Evolutionary conservation across 2,329 filamentous ascomycete genomes (phyloP).

Genomic region (Xylaria arbuscula): DNA sequence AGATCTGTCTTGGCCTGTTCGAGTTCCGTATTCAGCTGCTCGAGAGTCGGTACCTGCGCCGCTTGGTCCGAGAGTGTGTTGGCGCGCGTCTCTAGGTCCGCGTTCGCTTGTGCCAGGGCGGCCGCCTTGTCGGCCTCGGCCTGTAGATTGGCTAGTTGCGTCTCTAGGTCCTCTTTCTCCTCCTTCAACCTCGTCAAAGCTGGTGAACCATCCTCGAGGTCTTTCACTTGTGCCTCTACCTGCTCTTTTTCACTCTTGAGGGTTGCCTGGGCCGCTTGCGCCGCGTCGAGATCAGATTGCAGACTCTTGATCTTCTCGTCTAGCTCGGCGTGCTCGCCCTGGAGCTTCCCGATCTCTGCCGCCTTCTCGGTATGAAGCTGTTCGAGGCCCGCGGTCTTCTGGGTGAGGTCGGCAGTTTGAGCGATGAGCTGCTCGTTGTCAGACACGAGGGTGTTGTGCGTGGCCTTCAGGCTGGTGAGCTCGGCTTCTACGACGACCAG

Average conservation of each 20-base stretch:
- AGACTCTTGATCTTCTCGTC: slow-evolving; percentile 43
- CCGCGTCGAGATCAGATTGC: slow-evolving; percentile 45
- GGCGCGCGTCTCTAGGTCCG: slow-evolving; percentile 42
- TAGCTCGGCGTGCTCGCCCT: slow-evolving; percentile 44
- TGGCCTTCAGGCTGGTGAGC: slow-evolving; percentile 40
- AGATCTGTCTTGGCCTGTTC: slow-evolving; percentile 35
- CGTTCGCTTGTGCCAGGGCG: slow-evolving; percentile 38
- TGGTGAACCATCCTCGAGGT: slow-evolving; percentile 43
- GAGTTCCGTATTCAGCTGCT: slow-evolving; percentile 31
- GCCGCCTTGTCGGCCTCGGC: slow-evolving; percentile 36
- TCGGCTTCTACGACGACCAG: slow-evolving; percentile 41
- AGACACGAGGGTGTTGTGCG: slow-evolving; percentile 41
- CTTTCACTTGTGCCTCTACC: slow-evolving; percentile 41
- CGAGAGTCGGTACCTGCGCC: slow-evolving; percentile 41
- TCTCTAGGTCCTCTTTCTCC: slow-evolving; percentile 44
- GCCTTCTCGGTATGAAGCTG: slow-evolving; percentile 41
- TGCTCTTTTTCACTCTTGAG: slow-evolving; percentile 43
- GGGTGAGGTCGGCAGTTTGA: slow-evolving; percentile 42
- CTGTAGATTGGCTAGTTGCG: slow-evolving; percentile 33
- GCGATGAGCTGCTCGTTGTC: slow-evolving; percentile 45
- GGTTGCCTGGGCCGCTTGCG: slow-evolving; percentile 40
- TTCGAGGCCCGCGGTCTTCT: slow-evolving; percentile 44
- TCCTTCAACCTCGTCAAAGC: slow-evolving; percentile 39
- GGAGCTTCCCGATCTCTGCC: slow-evolving; percentile 39
- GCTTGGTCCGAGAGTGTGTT: slow-evolving; percentile 40